These are phyloP conservation scores for Candida takata DNA, from an alignment of 805 yeast species.

Conservation along the genomic window DNA sequence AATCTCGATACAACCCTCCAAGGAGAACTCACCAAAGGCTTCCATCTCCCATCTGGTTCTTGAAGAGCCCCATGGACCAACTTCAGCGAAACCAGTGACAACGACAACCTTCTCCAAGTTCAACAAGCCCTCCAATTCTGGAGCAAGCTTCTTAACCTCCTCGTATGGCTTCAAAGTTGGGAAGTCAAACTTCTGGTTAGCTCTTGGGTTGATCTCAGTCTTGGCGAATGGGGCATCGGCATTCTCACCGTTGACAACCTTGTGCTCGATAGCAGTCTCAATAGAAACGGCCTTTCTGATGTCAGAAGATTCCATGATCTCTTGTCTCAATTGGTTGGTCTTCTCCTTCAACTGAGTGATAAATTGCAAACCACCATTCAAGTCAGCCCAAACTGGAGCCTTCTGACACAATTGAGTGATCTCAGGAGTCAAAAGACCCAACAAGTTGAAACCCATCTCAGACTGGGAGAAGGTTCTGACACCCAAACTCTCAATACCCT, in stretches of 20 bases:
- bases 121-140: constrained; percentile 81
- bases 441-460: constrained; percentile 98
- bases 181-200: constrained; percentile 91
- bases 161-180: constrained; percentile 77
- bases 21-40: constrained; percentile 85
- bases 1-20: constrained; percentile 98
- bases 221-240: constrained; percentile 82
- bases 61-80: constrained; percentile 99
- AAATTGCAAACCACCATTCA: constrained; percentile 97
- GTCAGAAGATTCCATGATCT: constrained; percentile 73
- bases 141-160: constrained; percentile 59
- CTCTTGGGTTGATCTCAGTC: constrained; percentile 82
- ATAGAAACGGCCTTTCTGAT: constrained; percentile 91
- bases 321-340: constrained; percentile 72
- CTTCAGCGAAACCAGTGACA: constrained; percentile 97
- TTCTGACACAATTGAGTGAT: constrained; percentile 83
- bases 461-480: constrained; percentile 97
- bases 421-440: constrained; percentile 88
- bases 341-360: constrained; percentile 86
- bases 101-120: constrained; percentile 90
- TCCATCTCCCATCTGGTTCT: constrained; percentile 99
- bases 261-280: constrained; percentile 81
- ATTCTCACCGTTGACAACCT: constrained; percentile 76
- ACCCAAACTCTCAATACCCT: constrained; percentile 92
- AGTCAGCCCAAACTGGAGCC: constrained; percentile 94